phyloP scores from a whole-genome alignment of 805 yeast species.

The Isabelozyma heimii region DNA sequence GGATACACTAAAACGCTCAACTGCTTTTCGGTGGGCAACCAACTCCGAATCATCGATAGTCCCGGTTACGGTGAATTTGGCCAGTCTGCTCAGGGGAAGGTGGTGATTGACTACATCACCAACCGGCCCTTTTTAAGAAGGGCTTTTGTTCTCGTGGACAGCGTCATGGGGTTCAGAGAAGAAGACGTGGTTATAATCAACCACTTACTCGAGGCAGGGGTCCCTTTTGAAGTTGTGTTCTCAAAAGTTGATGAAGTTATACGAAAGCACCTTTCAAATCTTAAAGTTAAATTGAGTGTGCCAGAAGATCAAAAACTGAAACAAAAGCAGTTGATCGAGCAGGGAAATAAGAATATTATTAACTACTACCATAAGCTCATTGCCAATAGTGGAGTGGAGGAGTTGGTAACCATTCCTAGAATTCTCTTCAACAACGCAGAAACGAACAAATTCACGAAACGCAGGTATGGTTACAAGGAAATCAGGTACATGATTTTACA shows the following conservation, averaged over 20 bases:
- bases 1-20: slow-evolving; percentile 66
- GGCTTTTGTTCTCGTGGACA: slow-evolving; percentile 61
- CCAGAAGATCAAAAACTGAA: not conserved
- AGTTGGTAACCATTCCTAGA: slow-evolving; percentile 38
- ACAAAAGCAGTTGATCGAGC: slow-evolving; percentile 7
- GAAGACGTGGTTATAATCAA: slow-evolving; percentile 56
- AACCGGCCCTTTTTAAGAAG: slow-evolving; percentile 52
- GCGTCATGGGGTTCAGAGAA: slow-evolving; percentile 55
- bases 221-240: slow-evolving; percentile 70
- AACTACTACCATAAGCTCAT: slow-evolving; percentile 34
- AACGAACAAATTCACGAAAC: slow-evolving; percentile 25
- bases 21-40: slow-evolving; percentile 64
- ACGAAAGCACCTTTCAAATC: slow-evolving; percentile 13
- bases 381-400: slow-evolving; percentile 27
- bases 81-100: slow-evolving; percentile 61
- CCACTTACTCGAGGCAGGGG: slow-evolving; percentile 50
- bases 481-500: slow-evolving; percentile 51
- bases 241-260: slow-evolving; percentile 69
- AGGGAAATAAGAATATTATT: slow-evolving; percentile 23
- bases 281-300: slow-evolving; percentile 3
- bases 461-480: slow-evolving; percentile 53
- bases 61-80: slow-evolving; percentile 91
- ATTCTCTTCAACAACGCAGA: slow-evolving; percentile 55
- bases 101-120: slow-evolving; percentile 60
- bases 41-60: slow-evolving; percentile 69